Evolutionary conservation across 2,329 filamentous ascomycete species (phyloP).

Genomic region (Alternaria brassicae): DNA sequence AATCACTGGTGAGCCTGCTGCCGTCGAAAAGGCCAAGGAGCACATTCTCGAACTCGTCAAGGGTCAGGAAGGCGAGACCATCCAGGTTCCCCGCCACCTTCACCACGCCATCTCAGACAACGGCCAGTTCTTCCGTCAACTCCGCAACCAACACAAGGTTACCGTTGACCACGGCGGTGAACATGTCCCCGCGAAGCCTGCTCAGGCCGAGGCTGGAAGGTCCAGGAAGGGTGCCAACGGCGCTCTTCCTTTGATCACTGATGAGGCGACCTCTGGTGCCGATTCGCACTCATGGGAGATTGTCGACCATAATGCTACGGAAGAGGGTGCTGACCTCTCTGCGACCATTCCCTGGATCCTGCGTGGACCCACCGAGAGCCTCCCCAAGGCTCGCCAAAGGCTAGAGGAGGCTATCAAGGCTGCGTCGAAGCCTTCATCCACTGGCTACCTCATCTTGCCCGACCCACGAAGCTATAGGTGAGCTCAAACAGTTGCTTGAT

Average conservation of each 20-base stretch:
- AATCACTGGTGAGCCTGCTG: conserved; percentile 77
- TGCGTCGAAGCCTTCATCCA: conserved; percentile 72
- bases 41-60: conserved; percentile 82
- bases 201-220: conserved; percentile 54
- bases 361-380: conserved; percentile 76
- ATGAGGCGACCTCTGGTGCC: conserved; percentile 65
- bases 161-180: conserved; percentile 91
- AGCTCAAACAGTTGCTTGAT: not conserved
- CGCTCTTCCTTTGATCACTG: conserved; percentile 89
- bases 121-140: conserved; percentile 89
- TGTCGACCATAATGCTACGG: conserved; percentile 66
- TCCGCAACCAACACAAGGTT: conserved; percentile 85
- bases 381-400: conserved; percentile 79
- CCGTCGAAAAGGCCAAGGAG: conserved; percentile 84
- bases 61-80: conserved; percentile 84
- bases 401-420: conserved; percentile 77
- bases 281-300: conserved; percentile 85
- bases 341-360: conserved; percentile 87
- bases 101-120: conserved; percentile 89
- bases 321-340: conserved; percentile 60
- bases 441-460: conserved; percentile 86
- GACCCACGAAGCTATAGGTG: conserved; percentile 81
- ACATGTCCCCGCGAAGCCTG: conserved; percentile 74
- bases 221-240: conserved; percentile 63
- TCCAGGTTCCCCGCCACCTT: conserved; percentile 81